phyloP scores from a whole-genome alignment of 2,329 filamentous ascomycete genomes.

The Triangularia verruculosa region DNA sequence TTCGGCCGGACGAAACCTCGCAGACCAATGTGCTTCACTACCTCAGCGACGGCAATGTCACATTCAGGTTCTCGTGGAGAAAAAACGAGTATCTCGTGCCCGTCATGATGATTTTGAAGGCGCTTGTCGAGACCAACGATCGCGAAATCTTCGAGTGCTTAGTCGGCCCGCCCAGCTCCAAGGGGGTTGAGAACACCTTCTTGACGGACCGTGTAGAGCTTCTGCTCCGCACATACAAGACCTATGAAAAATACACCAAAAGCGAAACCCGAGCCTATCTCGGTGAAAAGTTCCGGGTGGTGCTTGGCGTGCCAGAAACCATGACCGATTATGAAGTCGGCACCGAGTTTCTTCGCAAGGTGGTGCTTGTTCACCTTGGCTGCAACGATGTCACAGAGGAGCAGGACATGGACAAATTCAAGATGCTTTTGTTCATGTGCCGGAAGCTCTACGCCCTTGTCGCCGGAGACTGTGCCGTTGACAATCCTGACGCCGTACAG shows the following conservation, averaged over 20 bases:
- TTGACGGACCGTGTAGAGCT: conserved; percentile 92
- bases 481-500: conserved; percentile 95
- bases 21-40: conserved; percentile 98
- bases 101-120: conserved; percentile 95
- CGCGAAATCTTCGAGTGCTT: conserved; percentile 94
- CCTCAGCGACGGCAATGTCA: conserved; percentile 91
- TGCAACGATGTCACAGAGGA: conserved; percentile 78
- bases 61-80: conserved; percentile 95
- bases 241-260: conserved; percentile 78
- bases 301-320: conserved; percentile 78
- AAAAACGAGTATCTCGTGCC: conserved; percentile 97
- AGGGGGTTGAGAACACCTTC: conserved; percentile 83
- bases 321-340: conserved; percentile 87
- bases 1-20: conserved; percentile 95
- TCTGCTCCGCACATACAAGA: conserved; percentile 88
- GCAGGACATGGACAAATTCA: conserved; percentile 90
- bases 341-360: conserved; percentile 82
- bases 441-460: conserved; percentile 92
- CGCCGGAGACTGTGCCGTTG: conserved; percentile 85
- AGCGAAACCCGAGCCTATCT: conserved; percentile 81
- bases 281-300: conserved; percentile 85
- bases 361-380: conserved; percentile 89
- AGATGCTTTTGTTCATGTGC: conserved; percentile 91
- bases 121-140: conserved; percentile 92
- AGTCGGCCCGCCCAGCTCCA: conserved; percentile 72